Evolutionary conservation across 1,139 yeast genomes (phyloP), one percentile per base, ranked within the genome.

Genomic region (Pichia terricola): DNA sequence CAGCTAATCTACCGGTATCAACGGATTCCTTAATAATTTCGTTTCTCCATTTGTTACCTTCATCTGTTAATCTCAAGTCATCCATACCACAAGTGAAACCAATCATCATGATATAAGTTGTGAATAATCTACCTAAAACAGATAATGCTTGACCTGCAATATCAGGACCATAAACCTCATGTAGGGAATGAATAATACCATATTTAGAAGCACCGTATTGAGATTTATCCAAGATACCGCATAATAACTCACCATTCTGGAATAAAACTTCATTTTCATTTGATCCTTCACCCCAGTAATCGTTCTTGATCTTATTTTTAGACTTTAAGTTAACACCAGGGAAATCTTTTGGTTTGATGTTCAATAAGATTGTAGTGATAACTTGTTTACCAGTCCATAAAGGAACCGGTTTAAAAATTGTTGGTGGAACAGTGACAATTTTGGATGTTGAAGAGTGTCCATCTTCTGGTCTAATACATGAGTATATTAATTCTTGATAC

Each of bases 1-100:
- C 98, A 33, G 97, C 96, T 54, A 75, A 74, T 63, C 94, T 76
- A 59, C 98, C 98, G 48, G 79, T 81, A 57, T 84, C 94, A 45
- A 73, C 75, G 26, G 95, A 81, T 52, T 80, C 79, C 53, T 75
- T 69, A 62, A 94, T 73, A 50, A 91, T 84, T 43, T 87, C 94
- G 26, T 69, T 68, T 72, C 99, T 80, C 94, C 95, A 82, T 48
- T 70, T 61, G 63, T 94, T 89, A 62, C 99, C 99, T 56, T 87
- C 95, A 5, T 67, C 77, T 27, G 97, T 91, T 55, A 94, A 75
- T 62, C 96, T 79, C 64, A 94, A 74, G 67, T 94, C 99, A 63
- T 94, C 99, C 98, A 94, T 94, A 75, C 99, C 98, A 79, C 99
- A 94, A 8, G 98, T 91, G 61, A 94, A 85, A 2, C 96, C 98